phyloP scores from a whole-genome alignment of 2,329 filamentous ascomycete genomes.

The Falciphora oryzae region DNA sequence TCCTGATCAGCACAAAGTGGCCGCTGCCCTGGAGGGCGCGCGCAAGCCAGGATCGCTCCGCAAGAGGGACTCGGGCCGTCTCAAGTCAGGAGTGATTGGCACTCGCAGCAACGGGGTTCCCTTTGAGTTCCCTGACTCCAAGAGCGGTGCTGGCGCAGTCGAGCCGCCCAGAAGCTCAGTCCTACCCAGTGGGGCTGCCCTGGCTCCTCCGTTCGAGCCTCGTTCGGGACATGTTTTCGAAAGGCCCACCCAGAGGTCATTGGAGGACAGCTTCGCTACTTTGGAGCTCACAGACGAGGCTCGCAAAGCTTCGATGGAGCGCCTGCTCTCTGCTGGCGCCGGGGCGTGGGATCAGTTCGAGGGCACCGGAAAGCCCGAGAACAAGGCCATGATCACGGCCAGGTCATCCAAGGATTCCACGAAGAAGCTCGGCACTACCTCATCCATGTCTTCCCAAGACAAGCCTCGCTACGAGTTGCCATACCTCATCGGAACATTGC shows the following conservation, averaged over 20 bases:
- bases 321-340: slow-evolving; percentile 3
- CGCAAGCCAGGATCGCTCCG: slow-evolving; percentile 13
- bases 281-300: slow-evolving; percentile 8
- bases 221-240: slow-evolving; percentile 18
- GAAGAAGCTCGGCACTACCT: slow-evolving; percentile 10
- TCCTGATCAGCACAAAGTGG: slow-evolving; percentile 7
- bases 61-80: slow-evolving; percentile 15
- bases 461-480: slow-evolving; percentile 27
- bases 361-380: slow-evolving; percentile 3
- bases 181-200: slow-evolving; percentile 40
- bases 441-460: slow-evolving; percentile 14
- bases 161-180: slow-evolving; percentile 28
- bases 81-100: slow-evolving; percentile 12
- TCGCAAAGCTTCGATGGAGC: slow-evolving; percentile 2
- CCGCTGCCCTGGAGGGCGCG: slow-evolving; percentile 11
- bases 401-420: slow-evolving; percentile 9
- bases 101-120: slow-evolving; percentile 16
- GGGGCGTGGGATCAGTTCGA: slow-evolving; percentile 10
- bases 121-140: slow-evolving; percentile 24
- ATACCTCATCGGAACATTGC: slow-evolving; percentile 50
- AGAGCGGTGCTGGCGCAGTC: slow-evolving; percentile 20
- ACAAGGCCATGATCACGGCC: neutral
- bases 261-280: neutral
- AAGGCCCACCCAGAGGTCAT: slow-evolving; percentile 9
- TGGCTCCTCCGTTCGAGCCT: slow-evolving; percentile 45